Evolutionary conservation across 305 asterid genomes (phyloP).

Genomic region (Solanum hybrid): DNA sequence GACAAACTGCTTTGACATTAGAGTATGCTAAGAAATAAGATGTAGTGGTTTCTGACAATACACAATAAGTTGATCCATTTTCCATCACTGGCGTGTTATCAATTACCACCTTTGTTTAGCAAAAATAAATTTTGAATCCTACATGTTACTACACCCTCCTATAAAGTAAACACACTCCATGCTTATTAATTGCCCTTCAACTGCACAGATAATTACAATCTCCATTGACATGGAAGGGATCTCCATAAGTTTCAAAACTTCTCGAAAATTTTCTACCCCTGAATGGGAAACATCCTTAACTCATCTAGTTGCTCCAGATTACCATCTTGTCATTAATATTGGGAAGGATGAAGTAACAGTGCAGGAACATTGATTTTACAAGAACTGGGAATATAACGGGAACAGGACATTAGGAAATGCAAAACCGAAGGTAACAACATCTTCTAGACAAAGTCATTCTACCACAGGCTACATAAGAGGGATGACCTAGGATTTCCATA

Average conservation of each 20-base stretch:
- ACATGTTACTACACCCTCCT: neutral
- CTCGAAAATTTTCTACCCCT: neutral
- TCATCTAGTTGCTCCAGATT: neutral
- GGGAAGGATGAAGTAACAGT: neutral
- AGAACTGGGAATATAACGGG: neutral
- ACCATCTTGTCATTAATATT: neutral
- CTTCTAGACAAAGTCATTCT: neutral
- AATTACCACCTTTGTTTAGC: neutral
- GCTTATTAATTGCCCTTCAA: neutral
- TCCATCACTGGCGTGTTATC: neutral
- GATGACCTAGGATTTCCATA: neutral
- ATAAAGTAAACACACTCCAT: neutral
- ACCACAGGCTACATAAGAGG: neutral
- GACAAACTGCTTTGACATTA: neutral
- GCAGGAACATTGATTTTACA: neutral
- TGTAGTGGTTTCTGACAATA: neutral
- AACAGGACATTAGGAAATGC: neutral
- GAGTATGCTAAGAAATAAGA: neutral
- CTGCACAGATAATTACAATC: neutral
- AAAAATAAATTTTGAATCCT: neutral
- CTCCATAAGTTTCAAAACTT: neutral
- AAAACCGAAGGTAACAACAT: neutral
- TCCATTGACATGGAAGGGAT: neutral
- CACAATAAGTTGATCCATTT: neutral
- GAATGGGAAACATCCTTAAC: neutral